These are phyloP conservation scores for Sporothrix sp. DNA, from an alignment of 2,329 filamentous ascomycete genomes.

Conservation along the genomic window DNA sequence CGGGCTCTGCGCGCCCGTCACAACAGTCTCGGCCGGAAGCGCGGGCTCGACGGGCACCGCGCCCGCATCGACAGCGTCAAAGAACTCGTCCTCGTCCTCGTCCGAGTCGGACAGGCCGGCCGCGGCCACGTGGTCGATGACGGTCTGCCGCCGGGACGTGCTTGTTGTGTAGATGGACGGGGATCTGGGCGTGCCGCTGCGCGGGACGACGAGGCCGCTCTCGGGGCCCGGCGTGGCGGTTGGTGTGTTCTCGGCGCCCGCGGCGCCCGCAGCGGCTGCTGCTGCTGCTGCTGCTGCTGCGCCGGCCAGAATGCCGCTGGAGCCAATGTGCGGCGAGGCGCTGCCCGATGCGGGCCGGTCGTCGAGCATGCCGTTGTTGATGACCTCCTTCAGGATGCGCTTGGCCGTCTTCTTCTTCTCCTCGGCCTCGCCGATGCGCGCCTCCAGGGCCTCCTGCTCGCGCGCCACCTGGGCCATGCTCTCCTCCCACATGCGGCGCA, in stretches of 20 bases:
- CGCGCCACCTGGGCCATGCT: constrained; percentile 95
- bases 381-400: constrained; percentile 74
- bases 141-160: constrained; percentile 49
- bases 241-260: background rate
- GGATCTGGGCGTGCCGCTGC: background rate
- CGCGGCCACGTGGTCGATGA: constrained; percentile 52
- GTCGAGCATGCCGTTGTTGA: constrained; percentile 45
- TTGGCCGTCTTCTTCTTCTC: constrained; percentile 84
- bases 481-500: constrained; percentile 96
- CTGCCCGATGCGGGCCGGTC: constrained; percentile 23
- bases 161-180: constrained; percentile 17
- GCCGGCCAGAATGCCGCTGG: background rate
- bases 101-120: constrained; percentile 70
- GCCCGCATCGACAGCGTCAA: constrained; percentile 90
- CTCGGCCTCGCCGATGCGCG: constrained; percentile 78
- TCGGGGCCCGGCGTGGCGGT: background rate
- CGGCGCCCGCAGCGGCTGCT: constrained; percentile 10
- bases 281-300: constrained; percentile 24
- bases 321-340: constrained; percentile 9
- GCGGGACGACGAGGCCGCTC: background rate
- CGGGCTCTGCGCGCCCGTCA: too few relatives aligned
- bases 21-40: constrained; percentile 34
- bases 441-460: constrained; percentile 87
- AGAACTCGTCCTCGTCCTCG: constrained; percentile 87
- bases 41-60: constrained; percentile 72